Conservation (phyloP, 2,329 filamentous ascomycete species). For the Beauveria varroae region DNA sequence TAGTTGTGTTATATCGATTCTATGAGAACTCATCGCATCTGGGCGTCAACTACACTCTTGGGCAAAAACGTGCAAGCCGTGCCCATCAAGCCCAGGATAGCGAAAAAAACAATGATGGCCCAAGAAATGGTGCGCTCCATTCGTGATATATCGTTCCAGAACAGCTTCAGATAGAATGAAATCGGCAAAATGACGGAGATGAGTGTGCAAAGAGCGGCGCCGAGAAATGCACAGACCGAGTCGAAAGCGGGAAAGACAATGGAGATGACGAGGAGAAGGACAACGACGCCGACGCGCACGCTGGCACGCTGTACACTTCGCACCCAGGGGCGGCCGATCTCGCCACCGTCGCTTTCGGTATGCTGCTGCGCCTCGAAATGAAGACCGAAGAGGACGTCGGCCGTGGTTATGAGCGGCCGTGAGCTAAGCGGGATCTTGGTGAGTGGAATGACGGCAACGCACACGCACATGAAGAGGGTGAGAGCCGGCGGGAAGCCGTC, state of each 20-base stretch:
- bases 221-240: constrained; percentile 84
- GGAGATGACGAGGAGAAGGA: constrained; percentile 70
- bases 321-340: constrained; percentile 29
- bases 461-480: constrained; percentile 73
- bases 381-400: constrained; percentile 74
- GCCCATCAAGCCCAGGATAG: constrained; percentile 63
- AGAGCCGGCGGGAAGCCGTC: constrained; percentile 65
- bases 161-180: constrained; percentile 85
- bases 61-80: constrained; percentile 87
- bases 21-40: neutral
- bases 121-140: constrained; percentile 61
- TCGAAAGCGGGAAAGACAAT: constrained; percentile 69
- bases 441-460: constrained; percentile 86
- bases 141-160: constrained; percentile 60
- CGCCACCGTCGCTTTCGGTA: constrained; percentile 26
- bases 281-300: constrained; percentile 58
- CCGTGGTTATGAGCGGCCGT: constrained; percentile 77
- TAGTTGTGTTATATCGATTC: neutral
- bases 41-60: constrained; percentile 59
- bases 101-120: constrained; percentile 61
- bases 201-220: constrained; percentile 82
- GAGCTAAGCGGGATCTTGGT: constrained; percentile 92
- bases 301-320: constrained; percentile 34
- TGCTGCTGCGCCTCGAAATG: constrained; percentile 39
- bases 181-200: constrained; percentile 89